These are phyloP conservation scores for Pulveroboletus sp. DNA, from an alignment of 768 basidiomycete genomes.

Conservation along the genomic window DNA sequence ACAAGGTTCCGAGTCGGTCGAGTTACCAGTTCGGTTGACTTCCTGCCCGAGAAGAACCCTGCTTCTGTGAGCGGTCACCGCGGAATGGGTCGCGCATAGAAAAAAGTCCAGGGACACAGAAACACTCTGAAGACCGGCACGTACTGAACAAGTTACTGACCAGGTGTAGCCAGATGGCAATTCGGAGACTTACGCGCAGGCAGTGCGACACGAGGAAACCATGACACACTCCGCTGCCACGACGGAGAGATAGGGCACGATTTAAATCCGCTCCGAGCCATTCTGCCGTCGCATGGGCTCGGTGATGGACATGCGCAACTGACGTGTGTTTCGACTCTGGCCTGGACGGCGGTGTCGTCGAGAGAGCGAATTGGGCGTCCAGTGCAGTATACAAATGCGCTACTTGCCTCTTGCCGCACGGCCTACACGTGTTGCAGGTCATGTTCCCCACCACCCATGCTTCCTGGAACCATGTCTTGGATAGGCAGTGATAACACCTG, in stretches of 20 bases:
- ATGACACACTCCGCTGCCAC: background rate
- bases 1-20: too few species aligned
- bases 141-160: too few species aligned
- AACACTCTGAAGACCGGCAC: too few species aligned
- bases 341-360: background rate
- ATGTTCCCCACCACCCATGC: conserved; percentile 7
- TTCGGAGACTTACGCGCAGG: too few species aligned
- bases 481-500: conserved; percentile 31
- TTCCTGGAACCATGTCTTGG: conserved; percentile 8
- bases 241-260: background rate
- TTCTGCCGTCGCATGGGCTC: background rate
- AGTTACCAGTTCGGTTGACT: too few species aligned
- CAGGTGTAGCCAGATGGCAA: too few species aligned
- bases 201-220: conserved; percentile 3
- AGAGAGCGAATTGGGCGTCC: background rate
- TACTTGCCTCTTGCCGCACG: conserved; percentile 3
- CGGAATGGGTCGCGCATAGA: too few species aligned
- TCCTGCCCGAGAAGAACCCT: too few species aligned
- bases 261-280: background rate
- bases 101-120: too few species aligned
- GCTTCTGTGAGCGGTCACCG: too few species aligned
- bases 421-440: conserved; percentile 23
- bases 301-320: background rate
- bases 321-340: background rate
- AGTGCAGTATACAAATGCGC: background rate